A percentile compares a stretch with the other conserved stretches of the same genome.
Conservation (phyloP, 257 asterid genomes). For the Solanum chmielewskii region DNA sequence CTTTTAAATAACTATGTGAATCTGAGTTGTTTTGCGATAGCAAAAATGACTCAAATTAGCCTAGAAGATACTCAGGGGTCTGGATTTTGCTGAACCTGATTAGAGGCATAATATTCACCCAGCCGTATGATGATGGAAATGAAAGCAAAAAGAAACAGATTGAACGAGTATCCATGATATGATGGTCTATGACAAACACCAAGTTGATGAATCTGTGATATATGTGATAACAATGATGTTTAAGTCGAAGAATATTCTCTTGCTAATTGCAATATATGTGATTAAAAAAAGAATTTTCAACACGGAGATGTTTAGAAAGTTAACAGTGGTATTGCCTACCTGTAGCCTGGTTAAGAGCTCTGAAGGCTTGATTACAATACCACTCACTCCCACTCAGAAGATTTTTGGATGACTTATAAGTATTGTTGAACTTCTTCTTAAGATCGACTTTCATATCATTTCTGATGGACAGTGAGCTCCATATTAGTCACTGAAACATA, state of each 20-base stretch:
- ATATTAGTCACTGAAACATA: conserved; percentile 7
- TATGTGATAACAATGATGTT: not conserved
- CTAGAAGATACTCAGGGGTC: not conserved
- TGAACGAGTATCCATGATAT: not conserved
- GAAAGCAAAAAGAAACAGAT: not conserved
- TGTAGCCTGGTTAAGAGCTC: conserved; percentile 97
- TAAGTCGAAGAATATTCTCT: not conserved
- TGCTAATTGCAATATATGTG: not conserved
- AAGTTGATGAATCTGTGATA: not conserved
- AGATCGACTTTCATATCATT: conserved; percentile 65
- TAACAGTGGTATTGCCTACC: conserved; percentile 24
- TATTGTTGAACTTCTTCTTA: conserved; percentile 86
- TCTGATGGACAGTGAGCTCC: conserved; percentile 30
- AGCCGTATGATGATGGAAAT: not conserved
- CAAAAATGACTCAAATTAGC: not conserved
- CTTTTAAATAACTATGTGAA: not conserved
- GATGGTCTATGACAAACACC: not conserved
- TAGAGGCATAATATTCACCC: not conserved
- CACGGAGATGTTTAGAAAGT: not conserved
- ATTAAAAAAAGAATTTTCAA: not conserved
- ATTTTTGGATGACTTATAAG: conserved; percentile 53
- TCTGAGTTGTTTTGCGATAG: not conserved
- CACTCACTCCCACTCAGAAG: conserved; percentile 86
- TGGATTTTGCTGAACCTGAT: not conserved
- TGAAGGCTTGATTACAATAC: conserved; percentile 97